phyloP scores from a whole-genome alignment of 2,329 filamentous ascomycete species.

The Ophiocordyceps camponoti-rufipedis region DNA sequence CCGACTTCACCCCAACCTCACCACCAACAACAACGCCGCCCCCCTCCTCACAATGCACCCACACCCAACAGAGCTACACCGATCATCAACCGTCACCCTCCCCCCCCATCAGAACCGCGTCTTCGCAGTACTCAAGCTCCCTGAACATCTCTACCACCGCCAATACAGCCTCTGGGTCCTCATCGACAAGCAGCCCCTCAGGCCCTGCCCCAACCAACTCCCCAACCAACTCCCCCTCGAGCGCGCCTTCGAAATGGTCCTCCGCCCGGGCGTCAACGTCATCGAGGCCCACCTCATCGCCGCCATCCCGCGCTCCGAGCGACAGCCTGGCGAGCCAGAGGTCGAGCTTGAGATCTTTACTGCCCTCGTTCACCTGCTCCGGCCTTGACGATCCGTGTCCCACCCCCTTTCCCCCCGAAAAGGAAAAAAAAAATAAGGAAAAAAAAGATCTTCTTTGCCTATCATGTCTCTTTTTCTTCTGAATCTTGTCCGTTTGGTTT shows the following conservation, averaged over 20 bases:
- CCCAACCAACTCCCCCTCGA: slow-evolving; percentile 38
- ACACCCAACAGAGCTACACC: slow-evolving; percentile 45
- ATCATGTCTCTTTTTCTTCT: no score
- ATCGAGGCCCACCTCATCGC: slow-evolving; percentile 66
- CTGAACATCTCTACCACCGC: slow-evolving; percentile 42
- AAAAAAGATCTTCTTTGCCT: no score
- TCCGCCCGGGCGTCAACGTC: slow-evolving; percentile 57
- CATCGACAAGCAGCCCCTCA: slow-evolving; percentile 47
- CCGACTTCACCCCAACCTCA: slow-evolving; percentile 48
- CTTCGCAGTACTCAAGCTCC: slow-evolving; percentile 50
- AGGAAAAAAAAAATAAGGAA: no score
- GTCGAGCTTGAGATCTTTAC: slow-evolving; percentile 66
- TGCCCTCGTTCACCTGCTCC: slow-evolving; percentile 54
- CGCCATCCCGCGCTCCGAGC: slow-evolving; percentile 42
- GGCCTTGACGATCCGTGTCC: slow-evolving; percentile 3
- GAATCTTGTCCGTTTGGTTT: no score
- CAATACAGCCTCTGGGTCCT: slow-evolving; percentile 63
- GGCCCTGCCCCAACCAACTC: slow-evolving; percentile 24
- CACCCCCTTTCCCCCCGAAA: background rate
- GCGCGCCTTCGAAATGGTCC: slow-evolving; percentile 56
- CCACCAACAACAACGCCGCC: slow-evolving; percentile 20
- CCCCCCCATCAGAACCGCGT: slow-evolving; percentile 50
- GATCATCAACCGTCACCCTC: slow-evolving; percentile 55
- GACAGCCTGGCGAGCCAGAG: slow-evolving; percentile 36
- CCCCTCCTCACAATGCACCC: slow-evolving; percentile 43